A percentile compares a stretch with the other conserved stretches of the same genome.
Evolutionary conservation across 306 rosid genomes (phyloP).

Genomic region (Rubus parviflorus): DNA sequence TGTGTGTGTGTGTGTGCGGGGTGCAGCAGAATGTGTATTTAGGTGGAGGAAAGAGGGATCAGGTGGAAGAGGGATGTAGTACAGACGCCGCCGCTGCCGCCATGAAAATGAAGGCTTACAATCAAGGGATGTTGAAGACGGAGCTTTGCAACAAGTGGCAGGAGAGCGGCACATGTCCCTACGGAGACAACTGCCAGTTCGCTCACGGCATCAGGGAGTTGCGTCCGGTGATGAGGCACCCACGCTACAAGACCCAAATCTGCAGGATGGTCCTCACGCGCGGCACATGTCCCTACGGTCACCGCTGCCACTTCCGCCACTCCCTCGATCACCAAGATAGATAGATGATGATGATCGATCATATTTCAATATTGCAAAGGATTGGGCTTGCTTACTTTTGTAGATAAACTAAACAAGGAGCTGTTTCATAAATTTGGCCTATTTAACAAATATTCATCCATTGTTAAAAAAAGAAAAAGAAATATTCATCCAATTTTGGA

Average conservation of each 20-base stretch:
- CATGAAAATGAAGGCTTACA: conserved; percentile 46
- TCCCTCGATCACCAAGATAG: conserved; percentile 62
- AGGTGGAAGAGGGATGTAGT: background rate
- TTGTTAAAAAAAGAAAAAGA: too few relatives aligned
- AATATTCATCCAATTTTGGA: background rate
- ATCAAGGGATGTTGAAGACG: conserved; percentile 91
- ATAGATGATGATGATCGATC: background rate
- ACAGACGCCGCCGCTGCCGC: too few relatives aligned
- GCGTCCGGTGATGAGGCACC: conserved; percentile 91
- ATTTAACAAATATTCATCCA: background rate
- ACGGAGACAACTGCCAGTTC: conserved; percentile 73
- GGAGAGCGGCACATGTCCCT: conserved; percentile 81
- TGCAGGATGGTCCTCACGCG: conserved; percentile 90
- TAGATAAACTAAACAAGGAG: background rate
- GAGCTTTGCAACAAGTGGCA: conserved; percentile 98
- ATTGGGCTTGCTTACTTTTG: too few relatives aligned
- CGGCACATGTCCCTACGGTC: conserved; percentile 77
- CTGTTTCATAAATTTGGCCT: background rate
- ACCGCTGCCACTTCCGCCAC: conserved; percentile 96
- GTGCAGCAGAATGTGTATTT: too few relatives aligned
- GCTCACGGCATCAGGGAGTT: conserved; percentile 90
- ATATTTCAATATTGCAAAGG: too few relatives aligned
- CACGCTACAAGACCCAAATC: conserved; percentile 90
- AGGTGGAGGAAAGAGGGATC: background rate
- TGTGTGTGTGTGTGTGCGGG: too few relatives aligned